Conservation (phyloP, 2,329 filamentous ascomycete genomes). For the Colletotrichum sp. region DNA sequence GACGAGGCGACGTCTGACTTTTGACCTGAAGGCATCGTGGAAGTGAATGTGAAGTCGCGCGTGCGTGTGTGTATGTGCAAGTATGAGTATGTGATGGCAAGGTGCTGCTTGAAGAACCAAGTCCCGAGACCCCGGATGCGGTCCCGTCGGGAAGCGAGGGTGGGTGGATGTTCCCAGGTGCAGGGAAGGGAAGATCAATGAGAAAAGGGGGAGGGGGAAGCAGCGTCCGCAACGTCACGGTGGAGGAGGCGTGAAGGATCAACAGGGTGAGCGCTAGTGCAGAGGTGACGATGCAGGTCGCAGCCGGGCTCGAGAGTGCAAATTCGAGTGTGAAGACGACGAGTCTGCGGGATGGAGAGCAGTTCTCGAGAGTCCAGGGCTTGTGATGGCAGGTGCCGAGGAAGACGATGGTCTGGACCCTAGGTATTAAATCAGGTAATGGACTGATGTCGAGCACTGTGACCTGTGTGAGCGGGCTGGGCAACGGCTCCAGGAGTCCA, state of each 20-base stretch:
- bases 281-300: neutral
- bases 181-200: constrained; percentile 6
- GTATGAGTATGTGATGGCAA: neutral
- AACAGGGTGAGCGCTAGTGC: constrained; percentile 4
- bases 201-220: neutral
- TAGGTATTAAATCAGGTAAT: neutral
- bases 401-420: neutral
- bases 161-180: neutral
- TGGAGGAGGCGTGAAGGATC: neutral
- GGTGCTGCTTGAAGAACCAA: neutral
- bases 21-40: constrained; percentile 23
- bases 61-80: neutral
- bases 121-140: neutral
- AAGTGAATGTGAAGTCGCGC: neutral
- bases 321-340: neutral
- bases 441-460: neutral
- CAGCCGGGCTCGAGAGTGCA: neutral
- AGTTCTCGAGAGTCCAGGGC: neutral
- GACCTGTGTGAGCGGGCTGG: neutral
- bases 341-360: neutral
- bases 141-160: constrained; percentile 13
- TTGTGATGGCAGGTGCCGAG: neutral
- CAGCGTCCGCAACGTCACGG: neutral
- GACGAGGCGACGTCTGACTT: constrained; percentile 31
- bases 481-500: neutral